phyloP scores from a whole-genome alignment of 495 filamentous ascomycete species.

The Penicillium samsonianum region DNA sequence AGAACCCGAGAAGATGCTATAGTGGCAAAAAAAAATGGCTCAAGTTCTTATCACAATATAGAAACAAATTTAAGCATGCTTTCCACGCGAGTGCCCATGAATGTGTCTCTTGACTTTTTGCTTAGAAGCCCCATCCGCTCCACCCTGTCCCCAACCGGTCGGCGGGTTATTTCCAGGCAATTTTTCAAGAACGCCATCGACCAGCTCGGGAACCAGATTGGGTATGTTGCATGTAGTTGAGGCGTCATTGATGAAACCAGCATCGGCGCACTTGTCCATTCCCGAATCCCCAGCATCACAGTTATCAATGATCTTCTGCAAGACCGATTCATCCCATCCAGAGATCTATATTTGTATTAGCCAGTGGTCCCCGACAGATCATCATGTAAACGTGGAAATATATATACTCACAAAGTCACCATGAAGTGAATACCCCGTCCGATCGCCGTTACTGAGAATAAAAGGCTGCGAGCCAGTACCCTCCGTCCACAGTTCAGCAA shows the following conservation, averaged over 20 bases:
- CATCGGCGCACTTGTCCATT: slow-evolving; percentile 54
- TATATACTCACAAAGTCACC: slow-evolving; percentile 26
- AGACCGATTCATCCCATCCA: slow-evolving; percentile 64
- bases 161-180: slow-evolving; percentile 51
- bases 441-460: slow-evolving; percentile 48
- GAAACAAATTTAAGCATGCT: background rate
- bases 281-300: slow-evolving; percentile 56
- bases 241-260: slow-evolving; percentile 32
- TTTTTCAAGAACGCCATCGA: slow-evolving; percentile 36
- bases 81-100: background rate
- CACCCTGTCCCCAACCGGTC: slow-evolving; percentile 19
- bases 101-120: background rate
- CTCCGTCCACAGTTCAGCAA: slow-evolving; percentile 46
- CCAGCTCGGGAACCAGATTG: slow-evolving; percentile 41
- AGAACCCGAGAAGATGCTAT: background rate
- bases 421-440: slow-evolving; percentile 30
- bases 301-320: slow-evolving; percentile 59
- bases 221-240: slow-evolving; percentile 49
- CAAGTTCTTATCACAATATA: background rate
- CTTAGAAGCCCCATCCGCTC: background rate
- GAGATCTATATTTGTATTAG: slow-evolving; percentile 42
- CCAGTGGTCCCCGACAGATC: background rate
- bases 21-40: background rate
- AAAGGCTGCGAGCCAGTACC: slow-evolving; percentile 36
- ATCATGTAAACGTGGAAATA: background rate